A percentile compares a stretch with the other conserved stretches of the same genome.
Conservation (phyloP, 2,329 filamentous ascomycete genomes). For the Beauveria pseudobassiana region DNA sequence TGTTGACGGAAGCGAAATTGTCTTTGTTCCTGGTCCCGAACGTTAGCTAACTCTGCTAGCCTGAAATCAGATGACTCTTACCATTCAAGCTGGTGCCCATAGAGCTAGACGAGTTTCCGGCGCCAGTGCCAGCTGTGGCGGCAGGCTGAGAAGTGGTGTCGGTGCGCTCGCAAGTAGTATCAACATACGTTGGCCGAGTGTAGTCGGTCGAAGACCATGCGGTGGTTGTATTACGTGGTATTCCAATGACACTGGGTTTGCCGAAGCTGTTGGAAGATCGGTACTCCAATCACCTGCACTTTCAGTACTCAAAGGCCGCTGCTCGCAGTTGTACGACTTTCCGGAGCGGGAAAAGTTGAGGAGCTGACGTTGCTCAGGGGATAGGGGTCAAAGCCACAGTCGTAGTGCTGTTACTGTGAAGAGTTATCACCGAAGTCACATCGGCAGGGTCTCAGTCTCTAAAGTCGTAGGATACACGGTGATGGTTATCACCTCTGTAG, state of each 20-base stretch:
- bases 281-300: not conserved
- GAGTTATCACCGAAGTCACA: not conserved
- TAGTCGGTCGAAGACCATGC: not conserved
- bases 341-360: not conserved
- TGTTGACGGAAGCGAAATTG: slow-evolving; percentile 13
- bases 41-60: not conserved
- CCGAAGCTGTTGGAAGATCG: not conserved
- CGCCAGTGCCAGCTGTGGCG: not conserved
- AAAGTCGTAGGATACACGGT: slow-evolving; percentile 2
- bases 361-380: not conserved
- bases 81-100: not conserved
- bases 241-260: not conserved
- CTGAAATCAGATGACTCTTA: not conserved
- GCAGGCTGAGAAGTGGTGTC: not conserved
- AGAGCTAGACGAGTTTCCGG: not conserved
- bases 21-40: not conserved
- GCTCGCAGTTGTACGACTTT: not conserved
- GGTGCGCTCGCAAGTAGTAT: slow-evolving; percentile 1
- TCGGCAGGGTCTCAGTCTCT: not conserved
- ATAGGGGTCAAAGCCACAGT: not conserved
- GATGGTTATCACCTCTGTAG: slow-evolving; percentile 2
- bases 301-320: not conserved
- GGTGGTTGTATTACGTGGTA: not conserved
- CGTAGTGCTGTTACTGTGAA: not conserved
- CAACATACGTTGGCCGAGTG: not conserved